Base-by-base conservation (phyloP, 2,329 filamentous ascomycete species). In the Rhynchosporium agropyri region DNA sequence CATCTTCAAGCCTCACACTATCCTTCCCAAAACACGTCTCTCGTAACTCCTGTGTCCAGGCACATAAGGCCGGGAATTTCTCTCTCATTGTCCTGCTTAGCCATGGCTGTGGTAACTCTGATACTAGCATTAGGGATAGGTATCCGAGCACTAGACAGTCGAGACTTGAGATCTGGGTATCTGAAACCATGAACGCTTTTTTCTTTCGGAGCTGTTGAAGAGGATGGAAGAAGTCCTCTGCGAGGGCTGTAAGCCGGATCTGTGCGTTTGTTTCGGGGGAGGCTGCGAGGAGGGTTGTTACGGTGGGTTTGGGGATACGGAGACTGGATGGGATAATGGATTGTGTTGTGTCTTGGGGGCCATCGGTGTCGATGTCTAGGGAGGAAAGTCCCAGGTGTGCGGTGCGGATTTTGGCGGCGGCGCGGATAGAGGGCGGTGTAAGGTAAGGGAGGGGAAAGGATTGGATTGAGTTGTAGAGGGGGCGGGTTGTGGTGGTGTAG, bases 361-460 rank as follows among this genome's bases (percentile, higher is more conserved):
- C 73, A 45, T 80, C 78, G 69, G 74, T 73, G 71, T 89, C 85
- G 40, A 86, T 80, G 70, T 91, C 89, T 45, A 92, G 78, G 42
- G 85, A 83, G 9, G 86, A 87, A 60, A 94, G 80, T 13, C 88
- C 88, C 2, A 92, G 80, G 69, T 89, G 84, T 61, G 85, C 84
- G 9, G 91, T 93, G 67, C 89, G 83, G 66, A 80, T 77, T 71
- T 89, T 84, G 36, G 93, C 92, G 43, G 85, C 81, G 10, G 86
- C 80, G 56, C 92, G 89, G 60, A 92, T 80, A 61, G 85, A 80
- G 0, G 90, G 87, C 2, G 93, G 93, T 4, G 96, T 81, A 48
- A 90, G 89, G 85, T 95, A 99, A 70, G 93, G 93, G 66, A 92
- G 83, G 20, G 95, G 92, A 81, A 95, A 96, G 46, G 89, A 85